Base-by-base conservation (phyloP, 768 basidiomycete species). In the Piloderma croceum region DNA sequence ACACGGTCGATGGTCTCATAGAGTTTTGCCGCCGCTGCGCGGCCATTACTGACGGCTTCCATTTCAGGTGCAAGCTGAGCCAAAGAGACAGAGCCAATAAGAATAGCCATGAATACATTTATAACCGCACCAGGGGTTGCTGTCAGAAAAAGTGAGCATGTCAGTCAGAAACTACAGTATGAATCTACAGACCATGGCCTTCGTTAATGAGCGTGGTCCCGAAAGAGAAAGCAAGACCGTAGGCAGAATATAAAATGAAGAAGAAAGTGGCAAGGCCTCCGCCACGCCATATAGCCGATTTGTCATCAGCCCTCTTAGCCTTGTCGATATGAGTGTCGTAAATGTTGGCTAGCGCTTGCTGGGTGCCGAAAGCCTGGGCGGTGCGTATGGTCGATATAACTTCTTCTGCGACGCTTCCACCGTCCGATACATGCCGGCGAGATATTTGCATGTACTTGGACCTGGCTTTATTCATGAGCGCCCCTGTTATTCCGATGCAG, bases 41-140 rank as follows among this genome's bases (percentile, higher is more conserved):
- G 79, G 23, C 77, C 92, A 48, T 83, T 76, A n/a, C 78, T 75
- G 46, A 97, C 67, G 6, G 89, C 87, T 76, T 86, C 84, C 67
- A 92, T 68, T 57, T 96, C 90, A 2, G 94, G 94, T 1, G 87
- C 85, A 39, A 96, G 63, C 54, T 88, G 52, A 3, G 82, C 86
- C 39, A 92, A 69, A 12, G 89, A 90, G 70, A 97, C 92, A 2
- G 89, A 87, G 53, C 91, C 91, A 51, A 91, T 90, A 31, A 93
- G 64, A 53, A 93, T 80, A 32, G 87, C 73, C 49, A 89, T 63
- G 61, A 93, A 77, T 31, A 90, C 90, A 50, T 87, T 94, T 40
- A 96, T 74, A n/a, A n/a, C 15, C 10, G 29, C 15, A 15, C 6
- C 53, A 50, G 31, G 65, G 41, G 25, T 13, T 7, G 15, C n/a